Evolutionary conservation across 495 filamentous ascomycete genomes (phyloP).

Genomic region (Aspergillus asperescens): DNA sequence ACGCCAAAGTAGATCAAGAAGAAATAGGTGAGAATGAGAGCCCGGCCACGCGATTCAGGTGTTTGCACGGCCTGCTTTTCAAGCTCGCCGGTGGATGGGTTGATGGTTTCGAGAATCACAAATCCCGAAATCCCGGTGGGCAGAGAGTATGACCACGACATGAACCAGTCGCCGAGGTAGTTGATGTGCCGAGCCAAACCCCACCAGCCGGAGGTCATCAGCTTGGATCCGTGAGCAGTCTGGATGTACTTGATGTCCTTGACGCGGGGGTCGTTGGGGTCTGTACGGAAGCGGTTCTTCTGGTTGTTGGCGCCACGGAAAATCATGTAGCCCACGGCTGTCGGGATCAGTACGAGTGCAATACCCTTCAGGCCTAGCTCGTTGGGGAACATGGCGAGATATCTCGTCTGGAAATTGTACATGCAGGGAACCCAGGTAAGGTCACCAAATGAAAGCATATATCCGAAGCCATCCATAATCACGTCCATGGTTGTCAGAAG

Average conservation of each 20-base stretch:
- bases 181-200: constrained; percentile 90
- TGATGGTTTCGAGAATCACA: constrained; percentile 46
- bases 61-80: constrained; percentile 60
- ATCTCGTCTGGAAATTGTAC: constrained; percentile 82
- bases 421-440: constrained; percentile 90
- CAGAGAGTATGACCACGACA: constrained; percentile 86
- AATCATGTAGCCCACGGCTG: constrained; percentile 70
- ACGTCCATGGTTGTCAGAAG: constrained; percentile 96
- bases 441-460: constrained; percentile 95
- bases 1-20: constrained; percentile 91
- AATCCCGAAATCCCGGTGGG: constrained; percentile 87
- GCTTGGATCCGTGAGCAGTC: constrained; percentile 72
- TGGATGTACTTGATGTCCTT: constrained; percentile 80
- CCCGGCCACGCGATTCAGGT: constrained; percentile 66
- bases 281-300: constrained; percentile 89
- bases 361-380: constrained; percentile 63
- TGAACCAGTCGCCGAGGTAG: constrained; percentile 95
- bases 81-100: constrained; percentile 47
- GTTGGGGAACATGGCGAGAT: constrained; percentile 77
- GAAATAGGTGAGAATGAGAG: constrained; percentile 89
- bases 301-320: constrained; percentile 90
- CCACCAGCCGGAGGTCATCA: constrained; percentile 94
- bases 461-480: constrained; percentile 90
- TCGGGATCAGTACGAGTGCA: constrained; percentile 56
- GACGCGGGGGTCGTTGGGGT: constrained; percentile 77